Percentiles rank a stretch among this genome's conserved stretches.
Evolutionary conservation across 345 rosid genomes (phyloP).

Genomic region (Corchorus olitorius): DNA sequence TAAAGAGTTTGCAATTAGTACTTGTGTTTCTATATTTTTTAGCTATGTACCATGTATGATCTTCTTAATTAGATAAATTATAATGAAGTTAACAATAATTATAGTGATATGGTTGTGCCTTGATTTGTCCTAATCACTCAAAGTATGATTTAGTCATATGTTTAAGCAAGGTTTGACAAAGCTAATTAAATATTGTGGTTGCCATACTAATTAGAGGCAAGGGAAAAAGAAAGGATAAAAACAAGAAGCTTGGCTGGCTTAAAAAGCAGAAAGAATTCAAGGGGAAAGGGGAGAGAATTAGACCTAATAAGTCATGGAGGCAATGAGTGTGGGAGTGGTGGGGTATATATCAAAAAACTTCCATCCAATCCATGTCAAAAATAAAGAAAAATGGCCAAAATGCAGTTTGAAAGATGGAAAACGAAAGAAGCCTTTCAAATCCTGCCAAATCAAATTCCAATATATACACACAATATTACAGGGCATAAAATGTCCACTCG

Average conservation of each 20-base stretch:
- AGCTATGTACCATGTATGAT: too few relatives aligned
- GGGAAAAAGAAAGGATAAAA: not conserved
- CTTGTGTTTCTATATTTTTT: too few relatives aligned
- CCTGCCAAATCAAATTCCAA: constrained; percentile 35
- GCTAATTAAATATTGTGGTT: not conserved
- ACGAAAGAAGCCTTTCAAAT: constrained; percentile 27
- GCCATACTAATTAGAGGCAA: not conserved
- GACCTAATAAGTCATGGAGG: constrained; percentile 21
- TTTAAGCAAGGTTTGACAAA: constrained; percentile 2
- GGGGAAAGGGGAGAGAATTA: not conserved
- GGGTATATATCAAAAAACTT: constrained; percentile 29
- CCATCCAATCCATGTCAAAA: constrained; percentile 34
- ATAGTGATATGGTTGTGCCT: not conserved
- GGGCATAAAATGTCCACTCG: constrained; percentile 27
- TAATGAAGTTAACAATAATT: too few relatives aligned
- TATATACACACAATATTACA: not conserved
- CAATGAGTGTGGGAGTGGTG: constrained; percentile 42
- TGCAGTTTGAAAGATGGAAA: constrained; percentile 22
- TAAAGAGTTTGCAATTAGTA: not conserved
- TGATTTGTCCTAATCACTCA: constrained; percentile 8
- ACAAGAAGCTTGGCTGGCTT: not conserved
- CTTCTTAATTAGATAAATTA: too few relatives aligned
- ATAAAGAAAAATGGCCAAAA: constrained; percentile 1
- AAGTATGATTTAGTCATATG: constrained; percentile 13
- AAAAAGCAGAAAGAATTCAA: not conserved